These are phyloP conservation scores for Daldinia concentrica DNA, from an alignment of 495 filamentous ascomycete genomes.

Conservation along the genomic window DNA sequence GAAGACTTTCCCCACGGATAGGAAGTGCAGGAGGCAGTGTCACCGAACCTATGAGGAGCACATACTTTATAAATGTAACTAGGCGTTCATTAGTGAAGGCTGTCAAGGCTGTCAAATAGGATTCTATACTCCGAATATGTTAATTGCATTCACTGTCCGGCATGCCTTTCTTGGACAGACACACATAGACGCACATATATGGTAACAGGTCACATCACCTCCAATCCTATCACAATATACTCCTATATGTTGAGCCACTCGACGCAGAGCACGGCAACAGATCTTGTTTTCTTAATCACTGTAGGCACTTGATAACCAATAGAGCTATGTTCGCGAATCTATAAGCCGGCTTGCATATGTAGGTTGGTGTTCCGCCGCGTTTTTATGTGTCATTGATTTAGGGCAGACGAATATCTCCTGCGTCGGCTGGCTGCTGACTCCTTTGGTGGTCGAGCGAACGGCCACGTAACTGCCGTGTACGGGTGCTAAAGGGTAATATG, in stretches of 20 bases:
- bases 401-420: not conserved
- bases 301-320: not conserved
- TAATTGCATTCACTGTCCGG: not conserved
- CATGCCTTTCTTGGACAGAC: not conserved
- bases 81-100: not conserved
- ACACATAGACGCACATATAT: not conserved
- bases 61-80: not conserved
- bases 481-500: not conserved
- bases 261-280: conserved; percentile 14
- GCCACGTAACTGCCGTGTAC: not conserved
- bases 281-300: not conserved
- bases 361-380: not conserved
- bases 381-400: not conserved
- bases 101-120: not conserved
- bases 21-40: not conserved
- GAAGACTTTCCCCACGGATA: conserved; percentile 1
- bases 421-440: conserved; percentile 1
- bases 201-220: not conserved
- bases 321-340: not conserved
- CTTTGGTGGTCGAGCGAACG: not conserved
- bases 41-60: not conserved
- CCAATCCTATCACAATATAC: not conserved
- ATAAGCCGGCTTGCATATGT: not conserved
- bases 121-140: not conserved
- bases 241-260: not conserved